phyloP scores from a whole-genome alignment of 2,329 filamentous ascomycete species.

The Diplocarpon mali region DNA sequence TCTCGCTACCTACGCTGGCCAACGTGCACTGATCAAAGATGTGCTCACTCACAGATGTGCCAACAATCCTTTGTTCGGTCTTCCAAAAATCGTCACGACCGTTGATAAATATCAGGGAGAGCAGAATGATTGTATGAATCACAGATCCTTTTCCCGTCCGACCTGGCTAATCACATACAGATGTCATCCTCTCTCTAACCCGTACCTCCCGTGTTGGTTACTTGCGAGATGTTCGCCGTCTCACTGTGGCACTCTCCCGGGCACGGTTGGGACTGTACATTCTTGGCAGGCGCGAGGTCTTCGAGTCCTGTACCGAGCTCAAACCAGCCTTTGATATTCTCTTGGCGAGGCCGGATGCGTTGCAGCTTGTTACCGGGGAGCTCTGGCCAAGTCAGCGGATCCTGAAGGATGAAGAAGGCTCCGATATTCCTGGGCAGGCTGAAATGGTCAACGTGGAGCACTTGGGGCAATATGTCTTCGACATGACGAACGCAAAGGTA shows the following conservation, averaged over 20 bases:
- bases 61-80: conserved; percentile 72
- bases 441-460: conserved; percentile 90
- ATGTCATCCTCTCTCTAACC: conserved; percentile 87
- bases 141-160: background rate
- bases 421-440: conserved; percentile 43
- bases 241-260: conserved; percentile 90
- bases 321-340: conserved; percentile 75
- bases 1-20: conserved; percentile 86
- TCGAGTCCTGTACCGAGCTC: conserved; percentile 81
- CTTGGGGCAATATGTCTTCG: conserved; percentile 87
- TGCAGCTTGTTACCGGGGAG: conserved; percentile 74
- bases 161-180: conserved; percentile 33
- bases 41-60: conserved; percentile 76
- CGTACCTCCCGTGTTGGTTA: conserved; percentile 85
- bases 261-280: conserved; percentile 88
- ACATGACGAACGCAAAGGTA: conserved; percentile 63
- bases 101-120: conserved; percentile 99
- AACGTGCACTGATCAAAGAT: conserved; percentile 78
- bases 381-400: conserved; percentile 62
- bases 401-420: conserved; percentile 33
- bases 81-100: conserved; percentile 83
- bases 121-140: conserved; percentile 86
- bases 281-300: conserved; percentile 76
- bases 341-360: conserved; percentile 65
- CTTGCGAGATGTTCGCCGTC: conserved; percentile 79